Percentiles rank a stretch among this genome's conserved stretches.
phyloP scores from a whole-genome alignment of 257 asterid species.

The Solanum virginianum region DNA sequence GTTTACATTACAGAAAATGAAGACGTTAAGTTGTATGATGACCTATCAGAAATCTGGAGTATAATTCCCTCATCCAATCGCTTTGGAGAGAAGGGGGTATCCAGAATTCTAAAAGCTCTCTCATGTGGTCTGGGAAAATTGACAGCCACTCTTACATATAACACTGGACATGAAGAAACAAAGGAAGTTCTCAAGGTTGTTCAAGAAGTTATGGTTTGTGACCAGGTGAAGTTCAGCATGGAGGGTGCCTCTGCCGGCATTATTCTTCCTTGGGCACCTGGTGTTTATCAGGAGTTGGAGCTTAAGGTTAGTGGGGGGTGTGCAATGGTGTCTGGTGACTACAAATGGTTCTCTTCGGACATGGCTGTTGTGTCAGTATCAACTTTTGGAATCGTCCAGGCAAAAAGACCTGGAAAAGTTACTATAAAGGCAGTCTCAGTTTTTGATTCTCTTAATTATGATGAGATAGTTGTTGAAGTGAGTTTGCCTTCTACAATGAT shows the following conservation, averaged over 20 bases:
- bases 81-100: slow-evolving; percentile 14
- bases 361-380: slow-evolving; percentile 63
- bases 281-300: slow-evolving; percentile 76
- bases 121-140: slow-evolving; percentile 70
- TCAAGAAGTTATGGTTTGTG: slow-evolving; percentile 92
- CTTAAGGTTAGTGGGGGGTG: slow-evolving; percentile 81
- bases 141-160: slow-evolving; percentile 57
- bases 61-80: slow-evolving; percentile 46
- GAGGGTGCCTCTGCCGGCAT: slow-evolving; percentile 22
- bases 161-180: slow-evolving; percentile 31
- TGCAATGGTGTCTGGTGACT: slow-evolving; percentile 69
- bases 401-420: slow-evolving; percentile 74
- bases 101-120: slow-evolving; percentile 45
- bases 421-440: slow-evolving; percentile 62
- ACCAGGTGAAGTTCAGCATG: slow-evolving; percentile 50
- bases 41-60: slow-evolving; percentile 50
- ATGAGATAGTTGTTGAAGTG: slow-evolving; percentile 65
- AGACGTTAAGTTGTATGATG: slow-evolving; percentile 45
- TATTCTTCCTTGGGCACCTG: slow-evolving; percentile 81
- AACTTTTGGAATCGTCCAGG: slow-evolving; percentile 68
- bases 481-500: slow-evolving; percentile 57
- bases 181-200: slow-evolving; percentile 67
- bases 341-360: slow-evolving; percentile 83
- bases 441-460: slow-evolving; percentile 65
- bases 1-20: slow-evolving; percentile 65